Evolutionary conservation across 192 early-diverging fungal species (phyloP), one percentile per base, ranked within the genome.

Genomic region (Linderina pennispora): DNA sequence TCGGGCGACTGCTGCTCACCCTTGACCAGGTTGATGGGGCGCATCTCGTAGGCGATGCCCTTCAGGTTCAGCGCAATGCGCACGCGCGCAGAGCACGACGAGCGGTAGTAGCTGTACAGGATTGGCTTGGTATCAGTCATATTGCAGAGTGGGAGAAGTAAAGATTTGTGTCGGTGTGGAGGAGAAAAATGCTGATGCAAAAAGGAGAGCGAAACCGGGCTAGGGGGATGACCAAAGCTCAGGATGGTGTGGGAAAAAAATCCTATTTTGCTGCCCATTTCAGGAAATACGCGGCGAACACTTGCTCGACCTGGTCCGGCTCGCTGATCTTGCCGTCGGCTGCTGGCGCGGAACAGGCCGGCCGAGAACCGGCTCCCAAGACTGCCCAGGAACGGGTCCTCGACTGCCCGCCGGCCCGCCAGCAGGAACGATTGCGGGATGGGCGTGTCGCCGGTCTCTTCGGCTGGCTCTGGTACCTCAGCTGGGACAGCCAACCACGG

Each of bases 51-150:
- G 5, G 69, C 63, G 36, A 94, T 79, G 35, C 70, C 73, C 55
- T 97, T 97, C 77, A 74, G 78, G 43, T 74, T 68, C 13, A 97
- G 75, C 18, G 78, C 81, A 28, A 87, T 80, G 21, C 89, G 61
- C 26, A 92, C 82, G 51, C 91, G 80, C 59, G 80, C 89, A 3
- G 81, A 74, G 47, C 77, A 81, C 23, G 81, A 83, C 21, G 85
- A 87, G 20, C 91, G 80, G 58, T 71, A 91, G 71, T 90, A 94
- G 4, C 73, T 56, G 50, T 89, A 90, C 3, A 93, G 78, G 4
- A 79, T 48, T 17, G 80, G 77, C 28, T 31, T 31, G 28, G n/a
- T n/a, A n/a, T 31, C 28, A 31, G 28, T 8, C 28, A 31, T 31
- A 11, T n/a, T 31, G 11, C 5, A 31, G 28, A 31, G 28, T 5